phyloP scores from a whole-genome alignment of 2,329 filamentous ascomycete species.

The Aspergillus sp. region DNA sequence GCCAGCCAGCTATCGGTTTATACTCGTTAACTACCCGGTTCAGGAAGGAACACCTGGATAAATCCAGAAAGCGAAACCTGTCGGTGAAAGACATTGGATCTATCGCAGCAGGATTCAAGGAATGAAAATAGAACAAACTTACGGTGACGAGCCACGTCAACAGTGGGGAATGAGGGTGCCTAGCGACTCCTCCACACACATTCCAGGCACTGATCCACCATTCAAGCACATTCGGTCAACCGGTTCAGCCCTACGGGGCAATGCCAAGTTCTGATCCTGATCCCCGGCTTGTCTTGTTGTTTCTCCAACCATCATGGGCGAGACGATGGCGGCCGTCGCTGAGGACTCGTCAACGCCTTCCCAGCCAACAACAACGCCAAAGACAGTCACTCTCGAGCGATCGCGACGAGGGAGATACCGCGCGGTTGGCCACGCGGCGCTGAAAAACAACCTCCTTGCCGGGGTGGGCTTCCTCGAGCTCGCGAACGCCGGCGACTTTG shows the following conservation, averaged over 20 bases:
- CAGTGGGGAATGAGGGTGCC: neutral
- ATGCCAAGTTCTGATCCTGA: conserved; percentile 1
- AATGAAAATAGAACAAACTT: too few relatives aligned
- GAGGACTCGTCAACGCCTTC: neutral
- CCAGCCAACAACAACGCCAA: neutral
- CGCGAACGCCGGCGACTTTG: conserved; percentile 58
- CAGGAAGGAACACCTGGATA: too few relatives aligned
- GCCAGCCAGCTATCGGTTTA: too few relatives aligned
- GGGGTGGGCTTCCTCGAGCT: conserved; percentile 55
- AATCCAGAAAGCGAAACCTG: too few relatives aligned
- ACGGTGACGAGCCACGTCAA: too few relatives aligned
- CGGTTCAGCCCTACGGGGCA: conserved; percentile 22
- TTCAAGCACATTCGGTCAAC: neutral
- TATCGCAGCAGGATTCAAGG: too few relatives aligned
- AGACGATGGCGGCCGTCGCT: neutral
- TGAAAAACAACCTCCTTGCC: conserved; percentile 36
- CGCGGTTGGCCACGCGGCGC: neutral
- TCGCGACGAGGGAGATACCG: conserved; percentile 1
- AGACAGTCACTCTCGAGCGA: neutral
- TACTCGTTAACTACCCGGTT: too few relatives aligned
- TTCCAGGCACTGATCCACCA: neutral
- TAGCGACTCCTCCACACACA: neutral
- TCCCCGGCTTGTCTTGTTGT: neutral
- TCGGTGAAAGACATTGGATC: too few relatives aligned
- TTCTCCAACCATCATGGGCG: neutral